Conservation (phyloP, 495 filamentous ascomycete genomes). For the Podospora fimiseda region DNA sequence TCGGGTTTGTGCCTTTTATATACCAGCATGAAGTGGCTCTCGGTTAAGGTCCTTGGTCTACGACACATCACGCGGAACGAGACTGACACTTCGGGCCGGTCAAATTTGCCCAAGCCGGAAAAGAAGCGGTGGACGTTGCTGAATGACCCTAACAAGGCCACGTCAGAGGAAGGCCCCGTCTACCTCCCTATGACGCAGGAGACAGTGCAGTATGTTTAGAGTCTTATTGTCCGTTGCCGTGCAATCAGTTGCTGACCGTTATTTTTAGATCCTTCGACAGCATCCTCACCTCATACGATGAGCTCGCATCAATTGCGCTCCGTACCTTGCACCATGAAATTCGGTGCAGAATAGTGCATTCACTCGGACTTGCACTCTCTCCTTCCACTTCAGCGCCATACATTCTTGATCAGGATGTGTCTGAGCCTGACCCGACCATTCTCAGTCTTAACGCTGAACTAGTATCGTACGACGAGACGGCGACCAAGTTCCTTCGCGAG, state of each 20-base stretch:
- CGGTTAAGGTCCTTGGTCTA: constrained; percentile 66
- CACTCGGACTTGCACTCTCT: constrained; percentile 49
- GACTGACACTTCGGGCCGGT: constrained; percentile 42
- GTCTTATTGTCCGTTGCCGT: neutral
- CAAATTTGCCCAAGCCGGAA: constrained; percentile 40
- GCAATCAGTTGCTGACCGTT: neutral
- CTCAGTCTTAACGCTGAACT: constrained; percentile 73
- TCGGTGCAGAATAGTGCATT: constrained; percentile 70
- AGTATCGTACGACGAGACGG: constrained; percentile 74
- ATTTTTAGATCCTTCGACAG: constrained; percentile 67
- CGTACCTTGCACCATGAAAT: constrained; percentile 83
- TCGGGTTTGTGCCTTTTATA: constrained; percentile 79
- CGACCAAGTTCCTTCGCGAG: constrained; percentile 60
- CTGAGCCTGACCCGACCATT: constrained; percentile 72
- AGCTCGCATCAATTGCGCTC: constrained; percentile 68
- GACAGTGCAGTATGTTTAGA: constrained; percentile 57
- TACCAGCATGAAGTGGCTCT: constrained; percentile 97
- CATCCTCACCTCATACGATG: constrained; percentile 70
- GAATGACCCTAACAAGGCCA: constrained; percentile 48
- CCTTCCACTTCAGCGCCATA: constrained; percentile 53
- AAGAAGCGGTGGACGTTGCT: constrained; percentile 78
- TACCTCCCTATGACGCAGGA: constrained; percentile 87
- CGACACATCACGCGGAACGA: constrained; percentile 62
- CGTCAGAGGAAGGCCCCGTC: constrained; percentile 49
- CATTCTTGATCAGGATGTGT: constrained; percentile 66